Evolutionary conservation across 306 rosid species (phyloP).

Genomic region (Dicorynia guianensis): DNA sequence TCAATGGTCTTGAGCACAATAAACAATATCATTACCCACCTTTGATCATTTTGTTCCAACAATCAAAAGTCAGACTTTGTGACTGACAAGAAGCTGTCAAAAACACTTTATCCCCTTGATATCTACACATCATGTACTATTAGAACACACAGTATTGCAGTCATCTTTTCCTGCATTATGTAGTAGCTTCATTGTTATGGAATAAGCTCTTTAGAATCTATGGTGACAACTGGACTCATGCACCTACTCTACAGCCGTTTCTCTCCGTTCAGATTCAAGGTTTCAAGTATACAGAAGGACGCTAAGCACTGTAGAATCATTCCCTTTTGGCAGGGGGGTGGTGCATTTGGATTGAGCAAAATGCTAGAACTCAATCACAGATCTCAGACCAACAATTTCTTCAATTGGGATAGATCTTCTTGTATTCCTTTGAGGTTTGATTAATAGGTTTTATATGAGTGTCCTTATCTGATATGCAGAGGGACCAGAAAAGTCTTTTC

Average conservation of each 20-base stretch:
- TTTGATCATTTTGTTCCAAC: no score
- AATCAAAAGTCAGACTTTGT: neutral
- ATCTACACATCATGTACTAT: constrained; percentile 18
- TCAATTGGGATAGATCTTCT: neutral
- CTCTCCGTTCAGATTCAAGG: neutral
- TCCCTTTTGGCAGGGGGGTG: neutral
- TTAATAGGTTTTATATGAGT: neutral
- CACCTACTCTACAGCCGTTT: no score
- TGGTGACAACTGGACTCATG: no score
- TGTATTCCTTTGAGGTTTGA: neutral
- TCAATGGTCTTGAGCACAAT: neutral
- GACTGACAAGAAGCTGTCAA: neutral
- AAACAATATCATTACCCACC: constrained; percentile 15
- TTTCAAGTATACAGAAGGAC: neutral
- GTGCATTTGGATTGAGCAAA: no score
- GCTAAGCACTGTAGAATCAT: neutral
- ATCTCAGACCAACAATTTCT: neutral
- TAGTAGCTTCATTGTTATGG: no score
- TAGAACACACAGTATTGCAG: neutral
- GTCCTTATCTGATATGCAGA: neutral
- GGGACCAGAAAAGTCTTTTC: neutral
- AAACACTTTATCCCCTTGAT: neutral
- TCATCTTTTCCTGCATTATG: neutral
- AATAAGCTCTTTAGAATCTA: no score
- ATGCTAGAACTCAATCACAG: neutral